Evolutionary conservation across 768 basidiomycete species (phyloP).

Genomic region (Leccinum disarticulatum): DNA sequence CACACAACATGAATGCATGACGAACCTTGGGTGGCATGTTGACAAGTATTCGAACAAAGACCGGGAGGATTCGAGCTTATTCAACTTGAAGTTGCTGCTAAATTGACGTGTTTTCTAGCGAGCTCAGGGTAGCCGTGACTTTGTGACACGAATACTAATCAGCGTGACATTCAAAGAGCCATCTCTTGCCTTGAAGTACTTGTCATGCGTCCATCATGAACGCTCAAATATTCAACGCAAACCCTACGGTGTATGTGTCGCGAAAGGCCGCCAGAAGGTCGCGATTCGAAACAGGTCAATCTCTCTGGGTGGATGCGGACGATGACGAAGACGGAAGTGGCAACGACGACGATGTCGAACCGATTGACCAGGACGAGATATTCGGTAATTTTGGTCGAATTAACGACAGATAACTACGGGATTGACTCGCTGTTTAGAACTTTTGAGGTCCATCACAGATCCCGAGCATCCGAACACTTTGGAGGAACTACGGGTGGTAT

Average conservation of each 20-base stretch:
- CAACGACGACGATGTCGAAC: constrained; percentile 45
- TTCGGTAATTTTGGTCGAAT: constrained; percentile 57
- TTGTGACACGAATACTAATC: constrained; percentile 12
- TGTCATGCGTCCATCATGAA: background rate
- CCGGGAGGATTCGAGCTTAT: background rate
- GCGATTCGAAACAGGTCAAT: constrained; percentile 41
- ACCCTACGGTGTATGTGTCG: constrained; percentile 75
- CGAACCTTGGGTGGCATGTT: constrained; percentile 41
- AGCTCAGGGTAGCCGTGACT: constrained; percentile 8
- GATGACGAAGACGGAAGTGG: constrained; percentile 39
- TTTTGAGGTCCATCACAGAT: constrained; percentile 89
- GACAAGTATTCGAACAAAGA: background rate
- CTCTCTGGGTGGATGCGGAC: constrained; percentile 61
- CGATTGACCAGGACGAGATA: constrained; percentile 89
- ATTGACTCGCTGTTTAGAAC: constrained; percentile 50
- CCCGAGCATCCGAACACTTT: constrained; percentile 94
- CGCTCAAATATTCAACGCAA: constrained; percentile 77
- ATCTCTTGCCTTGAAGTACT: background rate
- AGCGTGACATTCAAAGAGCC: constrained; percentile 15
- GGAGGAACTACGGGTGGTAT: constrained; percentile 95
- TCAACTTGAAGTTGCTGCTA: background rate
- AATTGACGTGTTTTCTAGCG: constrained; percentile 20
- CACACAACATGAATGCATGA: constrained; percentile 1
- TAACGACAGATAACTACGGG: background rate
- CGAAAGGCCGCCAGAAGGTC: constrained; percentile 47